Evolutionary conservation across 2,329 filamentous ascomycete species (phyloP).

Genomic region (Neocatenulostroma microsporum): DNA sequence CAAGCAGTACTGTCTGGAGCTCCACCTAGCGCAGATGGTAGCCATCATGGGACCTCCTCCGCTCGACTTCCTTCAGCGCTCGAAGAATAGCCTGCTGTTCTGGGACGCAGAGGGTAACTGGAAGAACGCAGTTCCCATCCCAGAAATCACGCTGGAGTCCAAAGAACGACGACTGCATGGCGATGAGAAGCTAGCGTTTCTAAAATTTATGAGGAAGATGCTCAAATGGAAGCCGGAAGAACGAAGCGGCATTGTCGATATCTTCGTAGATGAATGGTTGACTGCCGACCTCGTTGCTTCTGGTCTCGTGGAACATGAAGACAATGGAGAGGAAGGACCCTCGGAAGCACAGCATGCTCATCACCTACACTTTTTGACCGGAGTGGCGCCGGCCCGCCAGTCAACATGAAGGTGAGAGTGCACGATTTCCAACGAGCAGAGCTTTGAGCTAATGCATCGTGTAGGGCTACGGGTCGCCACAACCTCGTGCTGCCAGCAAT

Average conservation of each 20-base stretch:
- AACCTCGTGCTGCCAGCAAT: too few species aligned
- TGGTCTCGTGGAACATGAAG: too few species aligned
- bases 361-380: too few species aligned
- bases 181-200: constrained; percentile 15
- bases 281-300: constrained; percentile 19
- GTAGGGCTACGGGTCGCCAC: too few species aligned
- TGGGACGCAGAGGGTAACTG: constrained; percentile 20
- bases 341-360: too few species aligned
- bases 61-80: constrained; percentile 16
- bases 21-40: constrained; percentile 22
- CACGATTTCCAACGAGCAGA: too few species aligned
- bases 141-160: constrained; percentile 10
- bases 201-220: constrained; percentile 30
- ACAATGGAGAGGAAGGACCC: neutral
- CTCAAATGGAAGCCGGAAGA: constrained; percentile 32
- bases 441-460: too few species aligned
- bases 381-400: too few species aligned
- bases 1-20: constrained; percentile 20
- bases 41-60: constrained; percentile 22
- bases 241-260: constrained; percentile 16
- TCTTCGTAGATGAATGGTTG: constrained; percentile 20
- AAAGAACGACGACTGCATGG: constrained; percentile 17
- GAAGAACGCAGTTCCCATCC: constrained; percentile 15
- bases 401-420: too few species aligned
- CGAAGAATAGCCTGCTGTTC: constrained; percentile 12